Evolutionary conservation across 768 basidiomycete genomes (phyloP).

Genomic region (Mrakia gelida): DNA sequence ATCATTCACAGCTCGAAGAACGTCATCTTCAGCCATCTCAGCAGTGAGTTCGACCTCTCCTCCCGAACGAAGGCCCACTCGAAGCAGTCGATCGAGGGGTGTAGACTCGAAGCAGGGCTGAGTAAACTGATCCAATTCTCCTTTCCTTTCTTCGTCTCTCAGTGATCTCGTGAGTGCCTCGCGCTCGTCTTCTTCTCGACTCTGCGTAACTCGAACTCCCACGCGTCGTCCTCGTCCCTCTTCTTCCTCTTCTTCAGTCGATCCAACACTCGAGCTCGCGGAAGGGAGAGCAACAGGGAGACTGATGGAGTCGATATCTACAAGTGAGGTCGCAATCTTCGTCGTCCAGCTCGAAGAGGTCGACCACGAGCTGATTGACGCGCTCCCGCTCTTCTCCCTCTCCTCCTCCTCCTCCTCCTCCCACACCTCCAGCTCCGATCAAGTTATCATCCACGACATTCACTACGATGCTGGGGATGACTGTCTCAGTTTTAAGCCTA

Average conservation of each 20-base stretch:
- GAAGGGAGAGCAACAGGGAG: constrained; percentile 4
- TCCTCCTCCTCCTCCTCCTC: not conserved
- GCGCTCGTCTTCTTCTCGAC: too few relatives aligned
- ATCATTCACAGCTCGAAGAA: not conserved
- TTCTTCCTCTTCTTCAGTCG: not conserved
- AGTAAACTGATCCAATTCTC: too few relatives aligned
- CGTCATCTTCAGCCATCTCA: constrained; percentile 8
- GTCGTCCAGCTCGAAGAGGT: too few relatives aligned
- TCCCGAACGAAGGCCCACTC: too few relatives aligned
- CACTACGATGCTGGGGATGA: constrained; percentile 4
- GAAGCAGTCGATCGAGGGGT: too few relatives aligned
- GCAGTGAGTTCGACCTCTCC: not conserved
- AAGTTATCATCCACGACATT: constrained; percentile 10
- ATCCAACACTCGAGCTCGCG: not conserved
- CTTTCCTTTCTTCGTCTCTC: too few relatives aligned
- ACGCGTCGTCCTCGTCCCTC: too few relatives aligned
- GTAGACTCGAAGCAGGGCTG: too few relatives aligned
- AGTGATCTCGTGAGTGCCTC: constrained; percentile 8
- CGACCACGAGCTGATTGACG: not conserved
- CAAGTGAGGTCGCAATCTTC: too few relatives aligned
- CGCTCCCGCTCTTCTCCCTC: not conserved
- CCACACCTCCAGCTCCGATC: not conserved
- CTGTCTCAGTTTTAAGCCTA: not conserved
- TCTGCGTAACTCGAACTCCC: not conserved
- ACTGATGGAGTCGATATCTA: constrained; percentile 10